Evolutionary conservation across 805 yeast genomes (phyloP), one percentile per base, ranked within the genome.

Genomic region (Nakazawaea ernobii): DNA sequence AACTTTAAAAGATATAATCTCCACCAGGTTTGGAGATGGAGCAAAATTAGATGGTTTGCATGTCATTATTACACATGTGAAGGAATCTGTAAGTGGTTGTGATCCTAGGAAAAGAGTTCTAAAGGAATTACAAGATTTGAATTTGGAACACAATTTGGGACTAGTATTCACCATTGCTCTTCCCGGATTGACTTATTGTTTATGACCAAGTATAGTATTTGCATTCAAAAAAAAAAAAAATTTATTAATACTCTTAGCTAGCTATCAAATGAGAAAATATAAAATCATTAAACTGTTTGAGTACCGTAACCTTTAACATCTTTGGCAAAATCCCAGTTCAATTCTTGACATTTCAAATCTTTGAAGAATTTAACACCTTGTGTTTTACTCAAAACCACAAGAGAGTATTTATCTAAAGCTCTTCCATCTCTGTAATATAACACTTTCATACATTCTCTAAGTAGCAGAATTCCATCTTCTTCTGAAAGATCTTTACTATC

Each of bases 361-460:
- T 82, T 82, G 45, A 51, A 53, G 55, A 86, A 71, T 45, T 72
- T 71, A 55, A 86, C 77, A 37, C 81, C 82, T 39, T 73, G 74
- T 39, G 77, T 79, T 49, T 79, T 77, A 45, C 82, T 83, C 50
- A 94, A 73, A 14, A 89, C 80, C 10, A 92, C 91, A 56, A 92
- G 63, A 0, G 92, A 75, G 67, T 85, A 94, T 60, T 83, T 85
- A 63, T 94, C 95, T 52, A 86, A 69, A 15, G 97, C 87, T 60
- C 99, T 82, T 2, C 97, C 98, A 64, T 94, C 99, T 66, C 99
- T 80, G 73, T 94, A 94, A 66, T 83, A 94, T 54, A 94, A 75
- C 13, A 94, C 96, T 67, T 87, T 89, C 97, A 94, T 90, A 58
- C 92, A 80, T 61, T 91, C 88, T 59, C 78, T 75, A 36, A 94